These are phyloP conservation scores for Mrakia blollopis DNA, from an alignment of 768 basidiomycete species.

Conservation along the genomic window DNA sequence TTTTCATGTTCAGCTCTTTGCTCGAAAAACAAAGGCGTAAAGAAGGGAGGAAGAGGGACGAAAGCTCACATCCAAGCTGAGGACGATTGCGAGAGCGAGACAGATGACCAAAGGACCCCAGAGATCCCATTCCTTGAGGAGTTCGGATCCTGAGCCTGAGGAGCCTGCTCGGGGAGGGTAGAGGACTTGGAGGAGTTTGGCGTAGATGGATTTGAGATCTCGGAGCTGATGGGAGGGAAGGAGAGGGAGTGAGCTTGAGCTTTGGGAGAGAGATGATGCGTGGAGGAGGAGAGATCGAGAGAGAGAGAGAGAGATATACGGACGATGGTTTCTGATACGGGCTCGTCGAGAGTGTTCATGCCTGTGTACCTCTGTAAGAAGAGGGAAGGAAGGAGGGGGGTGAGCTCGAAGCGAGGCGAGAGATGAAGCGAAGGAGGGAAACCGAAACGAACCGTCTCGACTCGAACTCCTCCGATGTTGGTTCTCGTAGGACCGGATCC, in stretches of 20 bases:
- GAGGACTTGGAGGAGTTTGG: constrained; percentile 33
- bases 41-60: neutral
- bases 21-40: neutral
- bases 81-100: constrained; percentile 31
- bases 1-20: too few species aligned
- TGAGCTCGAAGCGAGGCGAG: neutral
- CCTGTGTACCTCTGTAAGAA: constrained; percentile 30
- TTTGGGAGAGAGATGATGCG: neutral
- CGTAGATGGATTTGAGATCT: constrained; percentile 31
- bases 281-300: neutral
- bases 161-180: constrained; percentile 20
- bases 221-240: constrained; percentile 22
- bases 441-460: constrained; percentile 26
- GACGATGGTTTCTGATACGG: constrained; percentile 32
- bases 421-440: neutral
- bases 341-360: constrained; percentile 33
- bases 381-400: neutral
- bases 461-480: constrained; percentile 27
- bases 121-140: constrained; percentile 32
- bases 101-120: constrained; percentile 34
- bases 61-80: constrained; percentile 27
- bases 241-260: neutral
- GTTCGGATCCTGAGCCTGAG: constrained; percentile 6
- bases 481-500: constrained; percentile 21
- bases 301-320: neutral